A percentile compares a stretch with the other conserved stretches of the same genome.
phyloP scores from a whole-genome alignment of 495 filamentous ascomycete species.

The Bacidia gigantensis region DNA sequence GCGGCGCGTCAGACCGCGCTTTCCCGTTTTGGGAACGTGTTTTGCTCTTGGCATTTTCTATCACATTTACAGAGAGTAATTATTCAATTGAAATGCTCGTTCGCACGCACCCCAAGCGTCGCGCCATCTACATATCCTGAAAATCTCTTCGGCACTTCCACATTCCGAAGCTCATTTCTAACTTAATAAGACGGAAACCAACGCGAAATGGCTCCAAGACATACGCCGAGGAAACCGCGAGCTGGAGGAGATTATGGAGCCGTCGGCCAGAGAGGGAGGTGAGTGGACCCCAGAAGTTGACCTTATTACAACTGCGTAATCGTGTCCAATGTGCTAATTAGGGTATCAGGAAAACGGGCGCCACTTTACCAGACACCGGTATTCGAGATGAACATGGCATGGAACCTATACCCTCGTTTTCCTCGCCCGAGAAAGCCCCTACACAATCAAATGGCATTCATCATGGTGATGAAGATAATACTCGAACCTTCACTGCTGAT shows the following conservation, averaged over 20 bases:
- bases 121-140: no score
- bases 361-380: constrained; percentile 64
- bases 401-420: constrained; percentile 80
- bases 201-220: constrained; percentile 8
- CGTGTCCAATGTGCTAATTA: neutral
- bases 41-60: neutral
- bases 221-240: constrained; percentile 9
- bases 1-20: neutral
- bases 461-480: constrained; percentile 9
- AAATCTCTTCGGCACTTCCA: no score
- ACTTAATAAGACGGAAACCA: no score
- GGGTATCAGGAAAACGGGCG: constrained; percentile 56
- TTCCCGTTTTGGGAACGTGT: neutral
- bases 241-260: constrained; percentile 11
- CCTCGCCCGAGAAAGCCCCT: constrained; percentile 59
- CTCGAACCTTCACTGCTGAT: constrained; percentile 22
- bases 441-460: constrained; percentile 23
- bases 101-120: no score
- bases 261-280: constrained; percentile 12
- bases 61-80: neutral
- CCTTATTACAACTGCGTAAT: neutral
- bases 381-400: constrained; percentile 83
- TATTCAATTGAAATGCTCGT: neutral
- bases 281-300: neutral
- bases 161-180: no score